Base-by-base conservation (phyloP, 306 rosid species). In the Adenanthera pavonina region DNA sequence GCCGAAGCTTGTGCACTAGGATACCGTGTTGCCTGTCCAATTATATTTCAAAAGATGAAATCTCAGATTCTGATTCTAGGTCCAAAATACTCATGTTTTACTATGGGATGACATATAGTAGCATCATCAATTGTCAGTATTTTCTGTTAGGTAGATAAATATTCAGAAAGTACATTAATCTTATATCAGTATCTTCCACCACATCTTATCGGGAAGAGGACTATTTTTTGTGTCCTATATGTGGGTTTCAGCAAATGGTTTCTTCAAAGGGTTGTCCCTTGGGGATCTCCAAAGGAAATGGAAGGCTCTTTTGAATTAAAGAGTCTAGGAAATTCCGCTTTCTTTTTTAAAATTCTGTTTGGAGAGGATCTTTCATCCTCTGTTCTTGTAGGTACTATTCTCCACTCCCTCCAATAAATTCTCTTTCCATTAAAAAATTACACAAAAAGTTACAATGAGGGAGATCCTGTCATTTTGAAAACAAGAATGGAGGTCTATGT, bases 81-180 rank as follows among this genome's bases (percentile, higher is more conserved):
- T 36, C 65, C 15, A 59, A 59, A 12, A 59, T 8, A 59, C 30
- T 9, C 11, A 8, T 59, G 2, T 59, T 25, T 59, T 19, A 59
- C 2, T 70, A 43, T 7, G 54, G 56, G 19, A 69, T 12, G 33
- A 46, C 43, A 43, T 2, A 17, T 34, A 44, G 56, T 57, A 14
- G 61, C 62, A 25, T 9, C 78, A 48, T 80, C 33, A 34, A 80
- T 34, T 59, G 59, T 36, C 19, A 52, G 20, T n/a, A 40, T 20
- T 3, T 72, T 43, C 15, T 33, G 60, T 33, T 46, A 17, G 48
- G 61, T 33, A 44, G 46, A 51, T 4, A 6, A 41, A 72, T 8
- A 60, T 35, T 35, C 52, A 35, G 44, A 36, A 10, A 17, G 65
- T 17, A 72, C 35, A 33, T 75, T 40, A 20, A 52, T 78, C 14